Conservation (phyloP, 345 rosid species). For the Mangifera indica region DNA sequence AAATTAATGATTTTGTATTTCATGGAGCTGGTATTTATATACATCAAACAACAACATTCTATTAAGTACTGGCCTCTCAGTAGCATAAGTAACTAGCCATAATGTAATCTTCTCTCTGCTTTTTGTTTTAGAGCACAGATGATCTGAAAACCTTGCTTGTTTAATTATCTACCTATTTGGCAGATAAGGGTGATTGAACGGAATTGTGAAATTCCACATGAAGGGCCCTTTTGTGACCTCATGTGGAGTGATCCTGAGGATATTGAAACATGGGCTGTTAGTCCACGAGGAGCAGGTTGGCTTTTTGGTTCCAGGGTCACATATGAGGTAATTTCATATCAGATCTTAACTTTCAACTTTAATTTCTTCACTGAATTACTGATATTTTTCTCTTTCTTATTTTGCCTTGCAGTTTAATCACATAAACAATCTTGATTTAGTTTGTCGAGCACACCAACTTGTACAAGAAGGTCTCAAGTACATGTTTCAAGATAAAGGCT, state of each 20-base stretch:
- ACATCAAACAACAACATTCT: neutral
- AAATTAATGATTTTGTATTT: neutral
- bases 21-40: neutral
- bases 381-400: conserved; percentile 12
- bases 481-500: conserved; percentile 99
- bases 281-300: conserved; percentile 99
- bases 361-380: conserved; percentile 19
- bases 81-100: neutral
- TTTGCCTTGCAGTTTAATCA: conserved; percentile 72
- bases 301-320: conserved; percentile 99
- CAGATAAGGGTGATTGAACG: conserved; percentile 93
- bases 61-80: neutral
- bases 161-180: conserved; percentile 19
- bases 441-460: conserved; percentile 98
- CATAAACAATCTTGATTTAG: conserved; percentile 89
- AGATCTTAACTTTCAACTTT: neutral
- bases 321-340: conserved; percentile 63
- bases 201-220: conserved; percentile 97
- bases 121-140: conserved; percentile 14
- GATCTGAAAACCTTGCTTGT: conserved; percentile 4
- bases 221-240: conserved; percentile 99
- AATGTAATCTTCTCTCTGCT: neutral
- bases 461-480: conserved; percentile 99
- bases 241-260: conserved; percentile 99
- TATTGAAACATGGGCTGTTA: conserved; percentile 99